phyloP scores from a whole-genome alignment of 768 basidiomycete genomes.

The Paxillus involutus region DNA sequence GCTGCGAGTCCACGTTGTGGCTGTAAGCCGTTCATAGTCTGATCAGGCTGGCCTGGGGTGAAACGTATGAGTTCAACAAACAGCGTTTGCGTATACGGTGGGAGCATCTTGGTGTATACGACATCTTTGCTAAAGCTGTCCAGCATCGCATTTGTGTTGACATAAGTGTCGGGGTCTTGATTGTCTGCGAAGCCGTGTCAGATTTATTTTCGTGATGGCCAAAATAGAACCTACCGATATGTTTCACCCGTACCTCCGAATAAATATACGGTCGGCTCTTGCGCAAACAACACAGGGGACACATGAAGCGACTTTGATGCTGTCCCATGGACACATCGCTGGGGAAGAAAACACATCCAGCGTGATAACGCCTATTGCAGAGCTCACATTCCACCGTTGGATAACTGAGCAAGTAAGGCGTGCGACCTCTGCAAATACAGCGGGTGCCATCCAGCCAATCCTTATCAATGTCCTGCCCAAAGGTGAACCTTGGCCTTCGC shows the following conservation, averaged over 20 bases:
- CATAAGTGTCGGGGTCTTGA: slow-evolving; percentile 56
- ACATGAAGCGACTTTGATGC: slow-evolving; percentile 50
- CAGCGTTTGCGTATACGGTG: slow-evolving; percentile 63
- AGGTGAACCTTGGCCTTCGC: slow-evolving; percentile 59
- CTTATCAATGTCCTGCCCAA: slow-evolving; percentile 73
- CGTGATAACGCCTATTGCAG: slow-evolving; percentile 69
- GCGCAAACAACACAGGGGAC: slow-evolving; percentile 76
- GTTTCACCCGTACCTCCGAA: slow-evolving; percentile 74
- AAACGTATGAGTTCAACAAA: slow-evolving; percentile 71
- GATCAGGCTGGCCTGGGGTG: slow-evolving; percentile 30
- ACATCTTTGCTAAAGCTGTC: slow-evolving; percentile 72
- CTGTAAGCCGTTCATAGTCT: slow-evolving; percentile 17
- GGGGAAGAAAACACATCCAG: slow-evolving; percentile 74
- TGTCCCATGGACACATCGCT: slow-evolving; percentile 38
- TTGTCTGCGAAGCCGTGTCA: slow-evolving; percentile 34
- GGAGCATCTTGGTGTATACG: slow-evolving; percentile 64
- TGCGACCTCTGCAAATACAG: slow-evolving; percentile 78
- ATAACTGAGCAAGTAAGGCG: slow-evolving; percentile 56
- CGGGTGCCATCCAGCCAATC: slow-evolving; percentile 77
- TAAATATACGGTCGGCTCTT: slow-evolving; percentile 71
- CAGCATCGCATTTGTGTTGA: slow-evolving; percentile 73
- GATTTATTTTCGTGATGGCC: slow-evolving; percentile 2
- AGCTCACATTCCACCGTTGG: slow-evolving; percentile 65
- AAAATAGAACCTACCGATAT: slow-evolving; percentile 44
- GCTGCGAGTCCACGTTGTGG: slow-evolving; percentile 13